Evolutionary conservation across 306 rosid genomes (phyloP), one percentile per base, ranked within the genome.

Genomic region (Hylodesmum podocarpum): DNA sequence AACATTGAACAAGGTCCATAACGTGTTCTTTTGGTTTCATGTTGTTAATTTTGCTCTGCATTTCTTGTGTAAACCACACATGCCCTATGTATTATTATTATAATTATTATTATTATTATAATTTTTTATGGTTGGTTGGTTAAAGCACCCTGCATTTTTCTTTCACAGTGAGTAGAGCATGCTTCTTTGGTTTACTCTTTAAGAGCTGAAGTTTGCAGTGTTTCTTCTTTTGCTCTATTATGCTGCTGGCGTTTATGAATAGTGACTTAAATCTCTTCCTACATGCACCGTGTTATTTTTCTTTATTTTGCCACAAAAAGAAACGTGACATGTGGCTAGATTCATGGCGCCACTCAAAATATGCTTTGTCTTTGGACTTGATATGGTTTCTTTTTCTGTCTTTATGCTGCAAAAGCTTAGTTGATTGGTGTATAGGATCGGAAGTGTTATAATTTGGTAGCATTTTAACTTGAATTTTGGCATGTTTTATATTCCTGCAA

Each of bases 1-100:
- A 88, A 88, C 66, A 53, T 57, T 64, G 84, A 55, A 77, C 82
- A 75, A 83, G 86, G 59, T 79, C 65, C 80, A 54, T 84, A 41
- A 75, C 82, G 83, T 84, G 86, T 78, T 76, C 54, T 76, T 49
- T 84, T 79, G 83, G 86, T 78, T 84, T 86, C 65, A 79, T 79
- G 84, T 76, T 78, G 82, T 90, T 82, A 72, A 59, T 64, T 88
- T 83, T 82, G 85, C 83, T 79, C 44, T 62, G 81, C 83, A 81
- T 88, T 86, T 85, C 76, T 83, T 88, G 87, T 88, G 87, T 87
- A 91, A 84, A 66, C 88, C 87, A 85, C 88, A 87, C 87, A 80
- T 82, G 91, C 86, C 74, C 16, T 80, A 72, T 87, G 91, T 86
- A 84, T 66, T 66, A 24, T 83, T 86, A 58, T 16, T 58, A 58